A percentile compares a stretch with the other conserved stretches of the same genome.
Evolutionary conservation across 306 rosid species (phyloP).

Genomic region (Calophaca sinica): DNA sequence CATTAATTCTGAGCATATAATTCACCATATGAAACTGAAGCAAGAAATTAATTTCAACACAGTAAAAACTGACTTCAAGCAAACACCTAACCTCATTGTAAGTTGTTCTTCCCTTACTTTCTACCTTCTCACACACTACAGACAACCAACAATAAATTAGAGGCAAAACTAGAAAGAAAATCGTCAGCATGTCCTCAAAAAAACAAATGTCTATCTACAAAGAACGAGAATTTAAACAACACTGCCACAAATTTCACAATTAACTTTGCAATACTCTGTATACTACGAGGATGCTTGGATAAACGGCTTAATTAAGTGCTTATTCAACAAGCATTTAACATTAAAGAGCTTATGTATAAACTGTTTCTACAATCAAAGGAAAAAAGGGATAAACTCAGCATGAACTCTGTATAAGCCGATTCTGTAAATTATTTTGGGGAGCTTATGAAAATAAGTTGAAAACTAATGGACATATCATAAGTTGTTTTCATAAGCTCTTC

Average conservation of each 20-base stretch:
- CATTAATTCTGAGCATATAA: not conserved
- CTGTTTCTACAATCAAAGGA: not conserved
- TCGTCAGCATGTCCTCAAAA: slow-evolving; percentile 4
- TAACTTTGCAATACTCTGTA: not conserved
- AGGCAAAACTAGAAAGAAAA: slow-evolving; percentile 33
- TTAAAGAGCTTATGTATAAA: not conserved
- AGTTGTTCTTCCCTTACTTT: slow-evolving; percentile 95
- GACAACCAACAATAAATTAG: slow-evolving; percentile 40
- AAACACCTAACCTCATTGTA: slow-evolving; percentile 86
- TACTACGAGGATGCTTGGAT: not conserved
- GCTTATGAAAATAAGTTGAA: not conserved
- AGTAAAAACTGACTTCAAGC: slow-evolving; percentile 28
- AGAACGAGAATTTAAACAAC: slow-evolving; percentile 5
- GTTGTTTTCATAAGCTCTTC: not conserved
- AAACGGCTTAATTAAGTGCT: not conserved
- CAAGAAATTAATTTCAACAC: not conserved
- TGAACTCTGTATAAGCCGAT: not conserved
- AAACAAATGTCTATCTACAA: not conserved
- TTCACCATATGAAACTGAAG: slow-evolving; percentile 9
- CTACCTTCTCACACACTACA: slow-evolving; percentile 95
- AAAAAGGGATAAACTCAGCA: not conserved
- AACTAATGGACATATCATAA: not conserved
- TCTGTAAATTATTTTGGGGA: not conserved
- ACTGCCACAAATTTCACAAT: not conserved
- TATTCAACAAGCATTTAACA: not conserved